Evolutionary conservation across 768 basidiomycete species (phyloP).

Genomic region (Saitozyma sp.): DNA sequence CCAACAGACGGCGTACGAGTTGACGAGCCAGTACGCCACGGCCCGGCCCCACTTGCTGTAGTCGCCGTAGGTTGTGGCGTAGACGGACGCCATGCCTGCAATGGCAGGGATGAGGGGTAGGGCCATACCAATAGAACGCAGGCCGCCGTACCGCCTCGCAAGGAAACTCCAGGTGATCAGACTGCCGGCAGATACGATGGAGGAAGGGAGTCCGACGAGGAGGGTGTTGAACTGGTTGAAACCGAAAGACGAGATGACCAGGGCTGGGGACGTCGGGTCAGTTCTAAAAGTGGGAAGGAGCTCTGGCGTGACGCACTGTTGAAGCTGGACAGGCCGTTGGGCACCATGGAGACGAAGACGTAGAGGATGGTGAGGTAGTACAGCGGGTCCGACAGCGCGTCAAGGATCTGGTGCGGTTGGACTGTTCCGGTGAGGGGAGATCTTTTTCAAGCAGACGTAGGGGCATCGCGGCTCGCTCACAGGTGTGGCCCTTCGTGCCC

Average conservation of each 20-base stretch:
- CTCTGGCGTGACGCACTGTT: constrained; percentile 13
- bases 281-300: constrained; percentile 6
- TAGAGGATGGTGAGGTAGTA: constrained; percentile 20
- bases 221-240: too few relatives aligned
- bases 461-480: constrained; percentile 4
- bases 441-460: neutral
- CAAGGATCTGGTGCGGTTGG: constrained; percentile 19
- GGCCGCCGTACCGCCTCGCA: constrained; percentile 19
- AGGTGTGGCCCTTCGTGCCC: constrained; percentile 16
- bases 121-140: constrained; percentile 24
- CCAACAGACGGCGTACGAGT: constrained; percentile 24
- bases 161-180: constrained; percentile 16
- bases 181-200: constrained; percentile 8
- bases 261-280: constrained; percentile 17
- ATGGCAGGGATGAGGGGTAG: constrained; percentile 25
- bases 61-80: constrained; percentile 25
- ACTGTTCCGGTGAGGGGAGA: constrained; percentile 5
- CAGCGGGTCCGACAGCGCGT: constrained; percentile 21
- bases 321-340: constrained; percentile 26
- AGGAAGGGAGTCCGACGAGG: too few relatives aligned
- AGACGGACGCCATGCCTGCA: constrained; percentile 22
- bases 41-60: constrained; percentile 26
- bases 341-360: constrained; percentile 18
- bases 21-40: constrained; percentile 22
- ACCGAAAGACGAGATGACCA: neutral